phyloP scores from a whole-genome alignment of 305 asterid species.

The Euphrasia arctica region DNA sequence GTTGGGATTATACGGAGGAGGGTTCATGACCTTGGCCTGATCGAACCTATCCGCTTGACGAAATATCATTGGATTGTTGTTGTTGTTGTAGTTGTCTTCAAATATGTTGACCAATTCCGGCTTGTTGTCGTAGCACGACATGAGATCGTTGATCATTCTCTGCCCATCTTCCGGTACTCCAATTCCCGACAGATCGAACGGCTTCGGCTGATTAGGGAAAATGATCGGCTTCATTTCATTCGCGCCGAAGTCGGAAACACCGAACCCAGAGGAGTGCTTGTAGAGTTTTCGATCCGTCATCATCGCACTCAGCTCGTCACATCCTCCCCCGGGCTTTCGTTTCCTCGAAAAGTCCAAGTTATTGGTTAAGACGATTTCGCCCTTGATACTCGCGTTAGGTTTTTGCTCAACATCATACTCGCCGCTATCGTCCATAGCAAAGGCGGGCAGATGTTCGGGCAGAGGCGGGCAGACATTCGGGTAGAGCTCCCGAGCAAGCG shows the following conservation, averaged over 20 bases:
- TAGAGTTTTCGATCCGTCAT: conserved; percentile 46
- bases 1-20: conserved; percentile 42
- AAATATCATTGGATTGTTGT: conserved; percentile 22
- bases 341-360: conserved; percentile 45
- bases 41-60: conserved; percentile 29
- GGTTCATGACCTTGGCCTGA: conserved; percentile 37
- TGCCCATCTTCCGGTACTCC: conserved; percentile 71
- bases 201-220: conserved; percentile 39
- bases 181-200: conserved; percentile 45
- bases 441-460: conserved; percentile 19
- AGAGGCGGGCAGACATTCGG: conserved; percentile 48
- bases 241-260: conserved; percentile 22
- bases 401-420: conserved; percentile 74
- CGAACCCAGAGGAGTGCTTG: conserved; percentile 40
- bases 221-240: conserved; percentile 24
- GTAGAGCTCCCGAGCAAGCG: conserved; percentile 55
- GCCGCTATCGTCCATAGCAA: conserved; percentile 39
- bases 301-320: conserved; percentile 29
- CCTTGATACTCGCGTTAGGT: conserved; percentile 39
- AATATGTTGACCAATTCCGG: conserved; percentile 29
- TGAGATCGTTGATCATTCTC: conserved; percentile 57
- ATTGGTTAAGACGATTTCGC: conserved; percentile 30
- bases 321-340: conserved; percentile 34
- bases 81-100: conserved; percentile 24
- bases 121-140: conserved; percentile 47